Evolutionary conservation across 768 basidiomycete genomes (phyloP).

Genomic region (Tephrocybe rancida): DNA sequence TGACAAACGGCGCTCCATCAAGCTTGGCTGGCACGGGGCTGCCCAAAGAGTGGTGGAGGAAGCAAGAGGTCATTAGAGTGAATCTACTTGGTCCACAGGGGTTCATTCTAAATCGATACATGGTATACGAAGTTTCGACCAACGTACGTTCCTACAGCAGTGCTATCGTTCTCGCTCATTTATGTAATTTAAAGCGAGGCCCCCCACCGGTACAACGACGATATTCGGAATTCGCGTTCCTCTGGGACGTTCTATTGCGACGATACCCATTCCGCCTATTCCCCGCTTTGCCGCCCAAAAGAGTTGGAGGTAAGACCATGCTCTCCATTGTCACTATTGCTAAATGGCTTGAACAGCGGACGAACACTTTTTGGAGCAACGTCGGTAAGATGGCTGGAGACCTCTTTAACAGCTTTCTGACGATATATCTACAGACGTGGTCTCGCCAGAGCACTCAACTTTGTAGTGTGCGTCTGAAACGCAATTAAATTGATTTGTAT

Average conservation of each 20-base stretch:
- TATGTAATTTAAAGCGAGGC: constrained; percentile 46
- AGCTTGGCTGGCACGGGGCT: constrained; percentile 71
- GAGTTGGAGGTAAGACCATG: constrained; percentile 76
- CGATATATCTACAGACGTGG: constrained; percentile 58
- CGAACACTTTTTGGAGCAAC: constrained; percentile 88
- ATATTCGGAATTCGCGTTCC: constrained; percentile 91
- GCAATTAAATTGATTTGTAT: background rate
- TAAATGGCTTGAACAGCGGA: constrained; percentile 56
- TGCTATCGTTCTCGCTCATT: constrained; percentile 5
- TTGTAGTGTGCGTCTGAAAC: constrained; percentile 73
- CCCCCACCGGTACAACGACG: constrained; percentile 70
- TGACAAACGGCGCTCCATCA: constrained; percentile 53
- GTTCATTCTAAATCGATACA: constrained; percentile 87
- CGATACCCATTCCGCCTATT: constrained; percentile 95
- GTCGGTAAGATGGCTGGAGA: constrained; percentile 49
- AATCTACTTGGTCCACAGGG: constrained; percentile 86
- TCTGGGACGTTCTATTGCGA: constrained; percentile 84
- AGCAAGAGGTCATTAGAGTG: constrained; percentile 70
- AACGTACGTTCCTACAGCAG: constrained; percentile 57
- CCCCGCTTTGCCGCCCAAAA: constrained; percentile 87
- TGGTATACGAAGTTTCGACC: constrained; percentile 79
- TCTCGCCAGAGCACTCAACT: constrained; percentile 77
- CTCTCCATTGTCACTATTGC: constrained; percentile 8
- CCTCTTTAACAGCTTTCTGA: background rate
- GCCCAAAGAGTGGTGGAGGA: constrained; percentile 87